Base-by-base conservation (phyloP, 225 moss, liverwort and hornwort species). In the Sphagnum contortum region DNA sequence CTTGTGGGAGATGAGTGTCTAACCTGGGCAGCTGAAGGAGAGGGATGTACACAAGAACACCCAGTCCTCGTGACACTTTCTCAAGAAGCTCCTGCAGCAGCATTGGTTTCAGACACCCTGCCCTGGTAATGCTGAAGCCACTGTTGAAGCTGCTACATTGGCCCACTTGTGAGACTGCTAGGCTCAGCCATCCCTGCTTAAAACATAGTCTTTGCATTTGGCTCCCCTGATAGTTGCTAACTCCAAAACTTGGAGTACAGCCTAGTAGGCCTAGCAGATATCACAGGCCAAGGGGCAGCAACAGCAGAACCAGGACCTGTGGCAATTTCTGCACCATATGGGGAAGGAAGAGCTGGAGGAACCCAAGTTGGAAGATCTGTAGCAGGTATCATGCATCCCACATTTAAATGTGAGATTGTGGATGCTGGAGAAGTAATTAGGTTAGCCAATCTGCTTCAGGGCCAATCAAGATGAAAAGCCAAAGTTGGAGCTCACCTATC, bases 81-180 rank as follows among this genome's bases (percentile, higher is more conserved):
- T 2, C 80, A 87, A 66, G 88, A 91, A 76, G 88, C 91, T 59
- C 80, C 86, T 46, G 77, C 79, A 5, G 77, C 80, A 52, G 75
- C 91, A 53, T 71, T 91, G 57, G 91, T 88, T 0, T 80, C 88
- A 4, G 50, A 82, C 2, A 71, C 71, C 14, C 79, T 91, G 84
- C 66, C 72, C 46, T 10, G 48, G 48, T 57, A 88, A 87, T 71
- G 88, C 88, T 66, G 44, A 84, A 69, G 78, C 47, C 56, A 84
- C 82, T 0, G 66, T 84, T 0, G 29, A 91, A 74, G 74, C 65
- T 3, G 88, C 88, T 13, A 83, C 84, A 78, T 91, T 67, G 55
- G 14, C 5, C 80, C 81, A 4, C 80, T 88, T 61, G 79, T 88
- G 0, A 65, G 68, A 6, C 50, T 88, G 57, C 61, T 91, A 7